phyloP scores from a whole-genome alignment of 179 eudicot genomes.

The Sideroxylon spinosum region DNA sequence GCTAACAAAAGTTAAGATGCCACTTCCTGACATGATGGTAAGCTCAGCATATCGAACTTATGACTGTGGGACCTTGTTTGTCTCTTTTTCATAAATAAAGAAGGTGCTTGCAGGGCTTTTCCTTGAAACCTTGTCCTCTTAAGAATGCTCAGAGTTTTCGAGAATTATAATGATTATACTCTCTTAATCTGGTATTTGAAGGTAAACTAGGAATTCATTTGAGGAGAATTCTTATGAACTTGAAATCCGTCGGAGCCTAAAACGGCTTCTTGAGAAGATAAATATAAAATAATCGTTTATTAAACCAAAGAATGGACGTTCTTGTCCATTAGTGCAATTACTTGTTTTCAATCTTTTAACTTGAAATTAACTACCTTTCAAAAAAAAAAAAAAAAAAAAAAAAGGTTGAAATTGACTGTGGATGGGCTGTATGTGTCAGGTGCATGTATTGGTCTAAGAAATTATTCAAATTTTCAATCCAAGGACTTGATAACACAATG shows the following conservation, averaged over 20 bases:
- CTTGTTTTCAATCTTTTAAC: too few species aligned
- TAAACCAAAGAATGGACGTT: not conserved
- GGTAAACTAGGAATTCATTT: not conserved
- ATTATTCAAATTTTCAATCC: too few species aligned
- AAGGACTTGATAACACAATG: too few species aligned
- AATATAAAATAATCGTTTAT: not conserved
- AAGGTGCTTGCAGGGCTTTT: constrained; percentile 8
- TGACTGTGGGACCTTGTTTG: not conserved
- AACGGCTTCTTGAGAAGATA: not conserved
- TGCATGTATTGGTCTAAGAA: not conserved
- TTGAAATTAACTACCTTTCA: too few species aligned
- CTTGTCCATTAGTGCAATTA: not conserved
- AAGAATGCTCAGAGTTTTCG: not conserved
- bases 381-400: too few species aligned
- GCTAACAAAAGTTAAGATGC: constrained; percentile 99
- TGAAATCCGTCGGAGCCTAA: not conserved
- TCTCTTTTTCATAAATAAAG: not conserved
- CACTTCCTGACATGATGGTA: constrained; percentile 97
- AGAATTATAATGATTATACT: not conserved
- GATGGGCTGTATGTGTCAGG: not conserved
- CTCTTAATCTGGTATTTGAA: not conserved
- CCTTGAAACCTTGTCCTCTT: not conserved
- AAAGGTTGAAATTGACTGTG: not conserved
- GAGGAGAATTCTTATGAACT: not conserved
- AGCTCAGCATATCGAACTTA: constrained; percentile 20